phyloP scores from a whole-genome alignment of 805 yeast genomes.

The Lachancea waltii region DNA sequence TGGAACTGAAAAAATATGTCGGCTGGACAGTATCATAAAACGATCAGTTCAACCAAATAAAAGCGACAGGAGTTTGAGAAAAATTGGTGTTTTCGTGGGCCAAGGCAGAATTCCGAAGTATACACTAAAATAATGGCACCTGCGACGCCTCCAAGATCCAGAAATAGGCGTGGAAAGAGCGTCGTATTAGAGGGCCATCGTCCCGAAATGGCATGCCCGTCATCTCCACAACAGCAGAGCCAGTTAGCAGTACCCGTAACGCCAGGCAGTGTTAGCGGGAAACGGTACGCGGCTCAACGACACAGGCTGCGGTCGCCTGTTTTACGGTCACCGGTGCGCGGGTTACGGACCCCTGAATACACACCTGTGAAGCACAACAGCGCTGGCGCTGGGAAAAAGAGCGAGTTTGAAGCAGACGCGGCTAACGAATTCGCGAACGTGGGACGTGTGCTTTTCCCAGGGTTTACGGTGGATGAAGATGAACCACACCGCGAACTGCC shows the following conservation, averaged over 20 bases:
- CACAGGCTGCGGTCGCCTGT: conserved; percentile 7
- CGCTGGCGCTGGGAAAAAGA: conserved; percentile 8
- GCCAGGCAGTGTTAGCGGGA: conserved; percentile 10
- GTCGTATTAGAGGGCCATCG: conserved; percentile 2
- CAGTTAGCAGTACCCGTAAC: conserved; percentile 7
- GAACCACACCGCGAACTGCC: background rate
- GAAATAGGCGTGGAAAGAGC: conserved; percentile 10
- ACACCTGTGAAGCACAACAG: conserved; percentile 22
- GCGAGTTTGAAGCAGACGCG: conserved; percentile 12
- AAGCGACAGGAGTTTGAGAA: background rate
- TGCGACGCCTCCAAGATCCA: conserved; percentile 31
- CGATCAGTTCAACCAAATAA: background rate
- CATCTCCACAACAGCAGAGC: conserved; percentile 2
- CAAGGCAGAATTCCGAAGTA: background rate
- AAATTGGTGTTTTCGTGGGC: background rate
- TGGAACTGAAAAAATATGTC: background rate
- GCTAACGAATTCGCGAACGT: conserved; percentile 14
- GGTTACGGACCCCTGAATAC: conserved; percentile 30
- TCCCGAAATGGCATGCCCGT: conserved; percentile 1
- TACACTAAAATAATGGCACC: conserved; percentile 20
- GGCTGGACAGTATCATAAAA: background rate
- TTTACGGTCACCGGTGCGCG: conserved; percentile 16
- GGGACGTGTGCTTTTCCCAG: conserved; percentile 25
- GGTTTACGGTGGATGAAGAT: background rate
- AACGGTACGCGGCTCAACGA: conserved; percentile 1